phyloP scores from a whole-genome alignment of 2,329 filamentous ascomycete species.

The Aureobasidium sp. region DNA sequence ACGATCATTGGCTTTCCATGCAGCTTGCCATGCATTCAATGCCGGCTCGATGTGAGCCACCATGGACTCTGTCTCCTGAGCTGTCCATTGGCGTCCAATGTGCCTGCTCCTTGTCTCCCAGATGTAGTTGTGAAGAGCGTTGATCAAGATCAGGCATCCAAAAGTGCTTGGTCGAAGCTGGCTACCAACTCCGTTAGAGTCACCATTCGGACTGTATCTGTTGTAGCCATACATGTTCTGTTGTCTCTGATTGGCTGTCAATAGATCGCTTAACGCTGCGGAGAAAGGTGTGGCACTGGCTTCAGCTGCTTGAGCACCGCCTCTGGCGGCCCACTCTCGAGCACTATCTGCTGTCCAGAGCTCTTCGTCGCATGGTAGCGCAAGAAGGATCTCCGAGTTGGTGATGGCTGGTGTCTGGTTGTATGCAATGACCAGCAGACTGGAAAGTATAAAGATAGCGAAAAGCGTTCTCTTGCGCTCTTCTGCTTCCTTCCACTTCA shows the following conservation, averaged over 20 bases:
- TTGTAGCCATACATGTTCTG: conserved; percentile 21
- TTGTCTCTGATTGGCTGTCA: conserved; percentile 65
- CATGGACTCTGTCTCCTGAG: conserved; percentile 91
- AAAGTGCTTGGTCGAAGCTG: conserved; percentile 81
- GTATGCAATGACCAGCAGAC: conserved; percentile 83
- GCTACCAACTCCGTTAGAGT: conserved; percentile 34
- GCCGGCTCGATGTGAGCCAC: conserved; percentile 91
- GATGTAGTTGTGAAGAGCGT: conserved; percentile 94
- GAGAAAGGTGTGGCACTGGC: conserved; percentile 73
- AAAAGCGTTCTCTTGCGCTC: conserved; percentile 92
- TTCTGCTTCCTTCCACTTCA: conserved; percentile 80
- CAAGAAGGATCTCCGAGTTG: conserved; percentile 85
- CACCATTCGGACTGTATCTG: conserved; percentile 19
- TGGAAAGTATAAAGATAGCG: conserved; percentile 84
- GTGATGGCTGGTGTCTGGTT: conserved; percentile 86
- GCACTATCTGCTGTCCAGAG: conserved; percentile 78
- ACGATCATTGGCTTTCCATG: conserved; percentile 79
- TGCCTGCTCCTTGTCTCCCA: conserved; percentile 94
- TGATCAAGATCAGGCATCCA: conserved; percentile 84
- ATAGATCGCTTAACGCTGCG: conserved; percentile 68
- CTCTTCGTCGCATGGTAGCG: conserved; percentile 88
- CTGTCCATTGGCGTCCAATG: conserved; percentile 81
- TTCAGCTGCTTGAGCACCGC: conserved; percentile 62
- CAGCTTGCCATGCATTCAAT: conserved; percentile 86
- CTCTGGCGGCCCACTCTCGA: conserved; percentile 72